Base-by-base conservation (phyloP, 164 flowering plant species). In the Vitis rotundifolia region DNA sequence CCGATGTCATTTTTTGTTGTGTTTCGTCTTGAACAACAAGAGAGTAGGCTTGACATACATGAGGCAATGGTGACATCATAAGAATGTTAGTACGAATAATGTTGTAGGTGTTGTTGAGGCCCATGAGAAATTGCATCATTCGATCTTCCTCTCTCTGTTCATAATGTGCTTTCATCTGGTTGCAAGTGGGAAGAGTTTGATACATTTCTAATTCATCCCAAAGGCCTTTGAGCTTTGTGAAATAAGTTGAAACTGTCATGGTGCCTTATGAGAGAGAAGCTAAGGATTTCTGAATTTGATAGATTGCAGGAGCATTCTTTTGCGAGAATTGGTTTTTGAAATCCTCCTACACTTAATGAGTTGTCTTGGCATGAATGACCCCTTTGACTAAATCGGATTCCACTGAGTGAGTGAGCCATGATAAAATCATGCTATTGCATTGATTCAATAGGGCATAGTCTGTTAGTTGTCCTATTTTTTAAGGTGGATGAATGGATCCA, bases 51-150 rank as follows among this genome's bases (percentile, higher is more conserved):
- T 65, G 15, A 18, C 57, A 12, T 3, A 51, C 57, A 11, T 65
- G 50, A 12, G 68, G 58, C 58, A 51, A 11, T 65, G 68, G 68
- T 9, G 31, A 10, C 57, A 65, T 65, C 68, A 65, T 65, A 14
- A 65, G 68, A 22, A 53, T 53, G 15, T 53, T 53, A n/a, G 56
- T 53, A 13, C 56, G 15, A 13, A 53, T 0, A n/a, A 22, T 22
- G 26, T 22, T 22, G 26, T 22, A 22, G 26, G 26, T 22, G 26
- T 22, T 1, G 26, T 22, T 53, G 1, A 53, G 58, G 3, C 58
- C 58, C 58, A 55, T 55, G 19, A 55, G 58, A 55, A 55, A 55
- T 5, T 66, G 0, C 58, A 66, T 66, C 48, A 66, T 2, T 13
- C 0, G 59, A 65, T 65, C 18, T 52, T 66, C 68, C 49, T 66